Conservation (phyloP, 345 rosid genomes). For the Melastoma malabathricum region DNA sequence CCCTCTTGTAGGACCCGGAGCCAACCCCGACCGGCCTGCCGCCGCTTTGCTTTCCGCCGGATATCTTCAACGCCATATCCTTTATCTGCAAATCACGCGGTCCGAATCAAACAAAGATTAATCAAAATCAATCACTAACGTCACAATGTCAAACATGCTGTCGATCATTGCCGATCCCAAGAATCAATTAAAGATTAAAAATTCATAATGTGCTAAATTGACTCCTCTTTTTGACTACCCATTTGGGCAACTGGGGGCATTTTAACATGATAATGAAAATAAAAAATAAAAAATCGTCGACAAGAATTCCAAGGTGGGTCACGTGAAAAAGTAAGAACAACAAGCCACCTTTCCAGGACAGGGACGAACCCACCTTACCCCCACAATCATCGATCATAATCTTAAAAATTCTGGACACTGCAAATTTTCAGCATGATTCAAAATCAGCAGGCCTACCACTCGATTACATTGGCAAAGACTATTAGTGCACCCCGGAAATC, state of each 20-base stretch:
- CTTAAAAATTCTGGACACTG: no score
- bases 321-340: neutral
- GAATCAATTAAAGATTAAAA: no score
- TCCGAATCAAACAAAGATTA: neutral
- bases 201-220: no score
- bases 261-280: no score
- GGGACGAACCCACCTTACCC: no score
- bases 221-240: neutral
- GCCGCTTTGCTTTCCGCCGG: constrained; percentile 72
- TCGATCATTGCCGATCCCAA: neutral
- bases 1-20: constrained; percentile 59
- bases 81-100: constrained; percentile 43
- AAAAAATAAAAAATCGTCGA: neutral
- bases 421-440: no score
- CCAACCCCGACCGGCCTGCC: constrained; percentile 64
- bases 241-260: neutral
- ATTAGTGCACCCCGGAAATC: no score
- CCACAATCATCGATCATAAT: no score
- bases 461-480: no score
- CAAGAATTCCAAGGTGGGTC: constrained; percentile 7
- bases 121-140: neutral
- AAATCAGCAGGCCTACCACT: no score
- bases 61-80: constrained; percentile 81
- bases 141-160: neutral
- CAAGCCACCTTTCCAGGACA: no score